Evolutionary conservation across 1,284 basidiomycete genomes (phyloP).

Genomic region (Ganoderma lingzhi): DNA sequence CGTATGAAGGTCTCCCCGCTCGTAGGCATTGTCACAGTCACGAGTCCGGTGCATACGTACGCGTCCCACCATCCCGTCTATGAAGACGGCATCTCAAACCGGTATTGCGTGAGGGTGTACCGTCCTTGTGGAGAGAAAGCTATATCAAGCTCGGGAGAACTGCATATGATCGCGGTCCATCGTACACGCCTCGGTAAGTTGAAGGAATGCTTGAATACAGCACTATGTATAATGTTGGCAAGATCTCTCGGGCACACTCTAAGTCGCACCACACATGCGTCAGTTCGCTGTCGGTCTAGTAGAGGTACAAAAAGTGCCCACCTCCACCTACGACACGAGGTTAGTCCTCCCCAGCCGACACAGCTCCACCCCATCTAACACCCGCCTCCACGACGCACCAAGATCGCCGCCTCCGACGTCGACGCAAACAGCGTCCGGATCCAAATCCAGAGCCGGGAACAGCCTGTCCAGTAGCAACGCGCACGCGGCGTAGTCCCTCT

Average conservation of each 20-base stretch:
- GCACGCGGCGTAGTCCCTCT: background rate
- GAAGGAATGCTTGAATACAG: background rate
- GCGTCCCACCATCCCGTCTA: too few species aligned
- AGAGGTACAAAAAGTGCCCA: background rate
- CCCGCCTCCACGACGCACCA: background rate
- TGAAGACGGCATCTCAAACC: too few species aligned
- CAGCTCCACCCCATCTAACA: background rate
- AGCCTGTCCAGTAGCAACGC: background rate
- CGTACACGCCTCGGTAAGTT: background rate
- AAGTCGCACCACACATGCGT: background rate
- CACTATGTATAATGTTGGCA: background rate
- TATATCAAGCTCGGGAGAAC: too few species aligned
- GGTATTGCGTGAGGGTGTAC: too few species aligned
- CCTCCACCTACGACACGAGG: background rate
- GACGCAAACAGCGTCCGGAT: background rate
- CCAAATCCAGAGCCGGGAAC: background rate
- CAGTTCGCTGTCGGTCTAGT: background rate
- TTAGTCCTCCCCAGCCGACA: background rate
- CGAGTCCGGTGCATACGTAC: too few species aligned
- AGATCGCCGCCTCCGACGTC: background rate
- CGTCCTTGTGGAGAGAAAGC: too few species aligned
- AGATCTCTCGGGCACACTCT: background rate
- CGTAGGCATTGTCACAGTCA: too few species aligned
- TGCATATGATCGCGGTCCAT: too few species aligned
- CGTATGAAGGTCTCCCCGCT: too few species aligned